These are phyloP conservation scores for Trichoderma sp. DNA, from an alignment of 2,329 filamentous ascomycete genomes.

Conservation along the genomic window DNA sequence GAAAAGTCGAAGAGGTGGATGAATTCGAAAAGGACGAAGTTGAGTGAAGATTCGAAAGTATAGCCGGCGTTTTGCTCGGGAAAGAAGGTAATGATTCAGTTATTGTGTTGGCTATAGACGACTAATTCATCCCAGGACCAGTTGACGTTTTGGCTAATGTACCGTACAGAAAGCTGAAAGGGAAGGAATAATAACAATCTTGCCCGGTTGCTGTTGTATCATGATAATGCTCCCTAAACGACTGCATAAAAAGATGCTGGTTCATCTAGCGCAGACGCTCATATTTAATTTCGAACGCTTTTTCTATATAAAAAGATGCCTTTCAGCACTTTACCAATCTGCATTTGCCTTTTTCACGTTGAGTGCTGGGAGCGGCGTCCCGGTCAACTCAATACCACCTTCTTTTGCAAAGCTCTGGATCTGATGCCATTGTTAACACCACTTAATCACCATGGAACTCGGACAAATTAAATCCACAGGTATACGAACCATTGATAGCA, in stretches of 20 bases:
- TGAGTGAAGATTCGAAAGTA: not conserved
- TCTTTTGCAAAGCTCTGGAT: not conserved
- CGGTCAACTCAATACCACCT: not conserved
- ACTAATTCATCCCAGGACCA: not conserved
- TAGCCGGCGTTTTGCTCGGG: not conserved
- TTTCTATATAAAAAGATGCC: not conserved
- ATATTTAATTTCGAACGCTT: not conserved
- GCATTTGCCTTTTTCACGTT: not conserved
- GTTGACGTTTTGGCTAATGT: not conserved
- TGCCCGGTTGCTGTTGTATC: no score
- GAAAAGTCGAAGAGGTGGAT: not conserved
- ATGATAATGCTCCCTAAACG: not conserved
- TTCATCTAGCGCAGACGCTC: not conserved
- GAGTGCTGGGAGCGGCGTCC: not conserved
- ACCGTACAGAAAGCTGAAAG: no score
- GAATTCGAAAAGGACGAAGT: not conserved
- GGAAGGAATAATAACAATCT: no score
- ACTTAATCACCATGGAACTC: no score
- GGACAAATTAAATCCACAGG: no score
- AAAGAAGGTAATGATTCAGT: not conserved
- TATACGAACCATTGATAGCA: not conserved
- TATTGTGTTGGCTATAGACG: no score
- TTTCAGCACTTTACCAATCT: not conserved
- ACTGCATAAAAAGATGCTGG: not conserved
- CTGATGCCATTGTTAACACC: not conserved